phyloP scores from a whole-genome alignment of 176 grass and related monocot species.

The Typha latifolia region DNA sequence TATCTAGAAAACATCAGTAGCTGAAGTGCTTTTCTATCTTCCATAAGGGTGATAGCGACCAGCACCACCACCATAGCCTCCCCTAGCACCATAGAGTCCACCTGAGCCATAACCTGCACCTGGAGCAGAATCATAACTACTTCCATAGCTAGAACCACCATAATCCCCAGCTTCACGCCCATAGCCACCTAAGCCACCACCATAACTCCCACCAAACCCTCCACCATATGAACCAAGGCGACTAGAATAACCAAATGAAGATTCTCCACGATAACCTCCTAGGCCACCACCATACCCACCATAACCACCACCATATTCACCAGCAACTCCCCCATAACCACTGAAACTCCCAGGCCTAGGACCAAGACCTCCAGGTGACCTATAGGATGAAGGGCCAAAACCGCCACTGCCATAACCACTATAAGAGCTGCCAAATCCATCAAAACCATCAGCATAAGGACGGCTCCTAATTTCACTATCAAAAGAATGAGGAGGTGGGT shows the following conservation, averaged over 20 bases:
- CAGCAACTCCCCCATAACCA: conserved; percentile 24
- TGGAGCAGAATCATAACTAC: conserved; percentile 47
- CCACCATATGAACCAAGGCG: conserved; percentile 30
- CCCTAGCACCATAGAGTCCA: conserved; percentile 58
- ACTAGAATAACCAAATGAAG: conserved; percentile 50
- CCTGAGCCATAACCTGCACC: conserved; percentile 28
- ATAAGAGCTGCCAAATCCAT: conserved; percentile 49
- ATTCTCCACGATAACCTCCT: conserved; percentile 44
- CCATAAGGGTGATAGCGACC: conserved; percentile 80
- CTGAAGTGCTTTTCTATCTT: conserved; percentile 42
- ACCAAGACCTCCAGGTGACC: conserved; percentile 54
- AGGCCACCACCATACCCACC: conserved; percentile 39
- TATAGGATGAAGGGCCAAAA: conserved; percentile 48
- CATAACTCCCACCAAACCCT: conserved; percentile 44
- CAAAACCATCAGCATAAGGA: conserved; percentile 35
- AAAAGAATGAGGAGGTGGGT: conserved; percentile 43
- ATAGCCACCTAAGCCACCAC: conserved; percentile 29
- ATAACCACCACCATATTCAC: conserved; percentile 30
- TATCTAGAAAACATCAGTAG: conserved; percentile 21
- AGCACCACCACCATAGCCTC: conserved; percentile 44
- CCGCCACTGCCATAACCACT: conserved; percentile 42
- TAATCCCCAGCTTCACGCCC: conserved; percentile 33
- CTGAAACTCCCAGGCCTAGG: conserved; percentile 46
- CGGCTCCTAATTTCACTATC: conserved; percentile 45
- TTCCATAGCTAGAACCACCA: conserved; percentile 44